Evolutionary conservation across 2,329 filamentous ascomycete species (phyloP).

Genomic region (Zymoseptoria pseudotritici): DNA sequence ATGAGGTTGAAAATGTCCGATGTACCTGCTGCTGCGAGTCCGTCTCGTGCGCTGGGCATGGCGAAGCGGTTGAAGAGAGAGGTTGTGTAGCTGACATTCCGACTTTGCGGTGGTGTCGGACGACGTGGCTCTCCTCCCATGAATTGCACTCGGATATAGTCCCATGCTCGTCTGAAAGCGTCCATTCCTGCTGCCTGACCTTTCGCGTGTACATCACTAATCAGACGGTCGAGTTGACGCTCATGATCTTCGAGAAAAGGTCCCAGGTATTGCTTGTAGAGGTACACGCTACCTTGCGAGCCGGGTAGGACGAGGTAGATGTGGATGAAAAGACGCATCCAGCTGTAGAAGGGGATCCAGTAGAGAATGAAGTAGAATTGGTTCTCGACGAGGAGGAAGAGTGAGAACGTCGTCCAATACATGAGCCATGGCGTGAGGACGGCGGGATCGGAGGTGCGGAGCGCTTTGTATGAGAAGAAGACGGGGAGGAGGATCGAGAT

Average conservation of each 20-base stretch:
- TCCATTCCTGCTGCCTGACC: conserved; percentile 68
- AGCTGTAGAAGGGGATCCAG: conserved; percentile 93
- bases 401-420: conserved; percentile 94
- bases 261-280: conserved; percentile 80
- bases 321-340: conserved; percentile 77
- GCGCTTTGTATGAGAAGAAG: conserved; percentile 95
- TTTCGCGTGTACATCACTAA: conserved; percentile 70
- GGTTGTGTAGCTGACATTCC: conserved; percentile 62
- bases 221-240: conserved; percentile 80
- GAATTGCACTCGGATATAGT: conserved; percentile 62
- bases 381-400: conserved; percentile 73
- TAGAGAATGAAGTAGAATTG: conserved; percentile 80
- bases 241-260: conserved; percentile 87
- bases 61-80: conserved; percentile 78
- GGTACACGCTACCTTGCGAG: conserved; percentile 80
- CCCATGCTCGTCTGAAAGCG: conserved; percentile 39
- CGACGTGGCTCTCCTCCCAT: conserved; percentile 65
- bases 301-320: conserved; percentile 95
- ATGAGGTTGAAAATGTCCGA: conserved; percentile 72
- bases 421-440: conserved; percentile 95
- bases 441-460: conserved; percentile 83
- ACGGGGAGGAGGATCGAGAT: conserved; percentile 89
- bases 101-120: conserved; percentile 38
- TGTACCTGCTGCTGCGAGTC: conserved; percentile 37
- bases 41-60: conserved; percentile 62